Evolutionary conservation across 352 stramenopile genomes (phyloP), one percentile per base, ranked within the genome.

Genomic region (Peronosclerospora sorghi): DNA sequence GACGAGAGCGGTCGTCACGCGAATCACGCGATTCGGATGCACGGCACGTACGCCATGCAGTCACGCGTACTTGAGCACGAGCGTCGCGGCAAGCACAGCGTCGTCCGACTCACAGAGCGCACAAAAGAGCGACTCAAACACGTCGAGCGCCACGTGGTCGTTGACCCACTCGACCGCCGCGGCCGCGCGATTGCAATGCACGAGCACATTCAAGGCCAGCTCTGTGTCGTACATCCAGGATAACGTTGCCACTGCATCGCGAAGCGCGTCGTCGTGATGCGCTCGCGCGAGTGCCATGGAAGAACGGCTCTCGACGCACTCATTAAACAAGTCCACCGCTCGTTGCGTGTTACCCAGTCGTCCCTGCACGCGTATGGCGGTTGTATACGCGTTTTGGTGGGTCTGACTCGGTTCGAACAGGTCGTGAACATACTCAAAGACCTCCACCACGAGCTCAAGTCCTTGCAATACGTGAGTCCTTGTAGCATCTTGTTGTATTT

Each of bases 261-360:
- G 26, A 38, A 74, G 48, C 18, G 52, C 65, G 0, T 79, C 57
- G 29, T 83, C 62, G 18, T 77, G 45, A n/a, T 72, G 48, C 4
- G 69, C 56, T 17, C 86, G 59, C 21, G 75, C 68, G 34, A 87
- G 62, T 29, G 77, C 86, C 27, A 71, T 65, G 32, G 88, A 41
- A 20, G 59, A 45, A 26, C 68, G 72, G 39, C 54, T 81, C 10
- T 64, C 57, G 0, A 86, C 52, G 26, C 85, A 84, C 29, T 58
- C 53, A n/a, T 89, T 64, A 41, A 91, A 87, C 8, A 91, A 37
- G 23, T 80, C 68, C 3, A 89, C 55, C 0, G 79, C 74, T 23
- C 44, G 59, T 45, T 86, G 57, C 18, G 76, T 86, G 24, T 71
- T 56, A 0, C 74, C 76, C n/a, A 84, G 45, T 3, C 79, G 72